phyloP scores from a whole-genome alignment of 163 green algal genomes.

The Chlorella variabilis region DNA sequence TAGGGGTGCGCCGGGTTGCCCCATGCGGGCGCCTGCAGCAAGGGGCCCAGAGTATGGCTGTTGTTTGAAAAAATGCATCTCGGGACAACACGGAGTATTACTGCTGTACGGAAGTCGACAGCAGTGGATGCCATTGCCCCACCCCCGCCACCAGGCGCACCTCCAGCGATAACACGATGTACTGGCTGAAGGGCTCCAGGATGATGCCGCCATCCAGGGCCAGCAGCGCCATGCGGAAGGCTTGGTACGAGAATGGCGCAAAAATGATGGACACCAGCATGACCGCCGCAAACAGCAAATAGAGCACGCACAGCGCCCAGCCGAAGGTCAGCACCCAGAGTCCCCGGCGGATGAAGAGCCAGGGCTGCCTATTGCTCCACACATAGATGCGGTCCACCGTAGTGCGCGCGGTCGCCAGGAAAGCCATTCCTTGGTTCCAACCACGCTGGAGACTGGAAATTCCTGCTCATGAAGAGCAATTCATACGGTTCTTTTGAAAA shows the following conservation, averaged over 20 bases:
- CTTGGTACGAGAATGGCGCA: conserved; percentile 40
- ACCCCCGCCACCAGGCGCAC: conserved; percentile 30
- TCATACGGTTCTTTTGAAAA: too few species aligned
- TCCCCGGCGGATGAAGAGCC: conserved; percentile 41
- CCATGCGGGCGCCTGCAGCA: conserved; percentile 12
- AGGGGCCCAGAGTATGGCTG: background rate
- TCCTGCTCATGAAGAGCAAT: too few species aligned
- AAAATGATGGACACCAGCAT: conserved; percentile 51
- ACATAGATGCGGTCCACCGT: background rate
- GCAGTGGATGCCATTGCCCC: too few species aligned
- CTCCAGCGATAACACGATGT: background rate
- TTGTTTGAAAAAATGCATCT: too few species aligned
- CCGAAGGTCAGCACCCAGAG: conserved; percentile 45
- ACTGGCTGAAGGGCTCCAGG: conserved; percentile 34
- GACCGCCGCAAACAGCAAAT: conserved; percentile 21
- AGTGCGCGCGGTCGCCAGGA: too few species aligned
- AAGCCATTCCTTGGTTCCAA: too few species aligned
- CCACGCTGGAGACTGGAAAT: too few species aligned
- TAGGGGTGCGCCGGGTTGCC: conserved; percentile 49
- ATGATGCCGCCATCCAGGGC: conserved; percentile 47
- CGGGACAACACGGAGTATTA: too few species aligned
- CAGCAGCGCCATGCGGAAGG: conserved; percentile 27
- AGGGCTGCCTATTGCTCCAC: conserved; percentile 22
- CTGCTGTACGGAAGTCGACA: too few species aligned
- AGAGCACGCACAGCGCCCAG: conserved; percentile 29